phyloP scores from a whole-genome alignment of 768 basidiomycete species.

The Calocybe cyanea region DNA sequence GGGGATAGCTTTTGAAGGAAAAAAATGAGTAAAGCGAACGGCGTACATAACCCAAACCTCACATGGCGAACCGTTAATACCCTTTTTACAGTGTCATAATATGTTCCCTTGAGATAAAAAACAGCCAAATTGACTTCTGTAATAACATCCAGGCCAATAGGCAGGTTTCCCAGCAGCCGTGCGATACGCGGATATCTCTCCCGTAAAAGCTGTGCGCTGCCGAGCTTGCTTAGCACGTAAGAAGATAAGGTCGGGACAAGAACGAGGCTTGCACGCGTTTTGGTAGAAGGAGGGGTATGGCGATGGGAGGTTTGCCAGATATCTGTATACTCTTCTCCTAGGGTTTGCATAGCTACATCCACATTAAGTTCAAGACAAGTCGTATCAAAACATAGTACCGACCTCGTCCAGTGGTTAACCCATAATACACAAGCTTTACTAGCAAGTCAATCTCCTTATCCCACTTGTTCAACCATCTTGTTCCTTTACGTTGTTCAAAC shows the following conservation, averaged over 20 bases:
- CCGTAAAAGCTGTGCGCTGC: conserved; percentile 30
- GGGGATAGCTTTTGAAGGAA: conserved; percentile 58
- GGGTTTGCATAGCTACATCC: conserved; percentile 64
- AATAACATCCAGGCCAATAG: conserved; percentile 49
- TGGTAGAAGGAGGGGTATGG: conserved; percentile 38
- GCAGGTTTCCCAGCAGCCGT: conserved; percentile 35
- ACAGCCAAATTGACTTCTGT: conserved; percentile 74
- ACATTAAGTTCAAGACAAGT: not conserved
- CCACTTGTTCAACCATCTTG: conserved; percentile 76
- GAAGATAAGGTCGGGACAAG: conserved; percentile 64
- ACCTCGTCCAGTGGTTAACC: conserved; percentile 75
- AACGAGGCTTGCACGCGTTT: conserved; percentile 49
- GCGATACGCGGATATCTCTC: conserved; percentile 32
- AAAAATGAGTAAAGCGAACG: not conserved
- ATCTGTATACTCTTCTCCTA: conserved; percentile 91
- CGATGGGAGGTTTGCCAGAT: conserved; percentile 56
- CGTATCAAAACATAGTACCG: conserved; percentile 12
- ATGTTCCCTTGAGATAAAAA: conserved; percentile 79
- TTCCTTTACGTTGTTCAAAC: conserved; percentile 48
- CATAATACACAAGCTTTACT: conserved; percentile 68
- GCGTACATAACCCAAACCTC: conserved; percentile 8
- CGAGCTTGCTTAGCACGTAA: conserved; percentile 56
- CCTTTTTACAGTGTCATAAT: conserved; percentile 70
- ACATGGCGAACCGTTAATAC: conserved; percentile 70
- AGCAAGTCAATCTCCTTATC: conserved; percentile 74